Evolutionary conservation across 306 rosid genomes (phyloP), one percentile per base, ranked within the genome.

Genomic region (Phaseolus lunatus): DNA sequence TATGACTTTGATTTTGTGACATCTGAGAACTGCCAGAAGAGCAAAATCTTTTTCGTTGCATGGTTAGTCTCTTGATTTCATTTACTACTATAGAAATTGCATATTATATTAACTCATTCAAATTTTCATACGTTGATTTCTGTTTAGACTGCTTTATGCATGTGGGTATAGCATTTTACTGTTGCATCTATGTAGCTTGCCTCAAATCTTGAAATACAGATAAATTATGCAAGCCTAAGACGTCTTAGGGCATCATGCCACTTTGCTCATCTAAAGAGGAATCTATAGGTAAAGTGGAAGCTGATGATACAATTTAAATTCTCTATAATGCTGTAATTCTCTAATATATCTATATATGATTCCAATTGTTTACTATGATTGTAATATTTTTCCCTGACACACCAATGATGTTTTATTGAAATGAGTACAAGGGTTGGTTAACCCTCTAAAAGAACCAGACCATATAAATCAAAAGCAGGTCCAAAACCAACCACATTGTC

Each of bases 21-120:
- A 43, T 64, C 94, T 57, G 92, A 89, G 88, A 93, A 89, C 78
- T 93, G 92, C 68, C 97, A 86, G 74, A 90, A 90, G 89, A 90
- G 96, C 91, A 93, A 86, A 80, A 90, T 89, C 70, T 87, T 89
- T 80, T 93, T 88, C 53, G 82, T 89, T 44, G 89, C 97, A 70
- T 93, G 94, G 97, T 93, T 70, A 79, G 94, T 81, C 69, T 71
- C 84, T 79, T 74, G 37, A 84, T 81, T 72, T 86, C 78, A 68
- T 70, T 64, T n/a, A 33, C 66, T 79, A 67, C 14, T 3, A 43
- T 62, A 58, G 59, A 72, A 61, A 9, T 48, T 68, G 68, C 27
- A 59, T 68, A 9, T 35, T 33, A n/a, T 73, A 9, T 35, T 43
- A 14, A 54, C 47, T 80, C 61, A 41, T 47, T 70, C 48, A 4